Conservation (phyloP, 2,329 filamentous ascomycete species). For the Colletotrichum sp. region DNA sequence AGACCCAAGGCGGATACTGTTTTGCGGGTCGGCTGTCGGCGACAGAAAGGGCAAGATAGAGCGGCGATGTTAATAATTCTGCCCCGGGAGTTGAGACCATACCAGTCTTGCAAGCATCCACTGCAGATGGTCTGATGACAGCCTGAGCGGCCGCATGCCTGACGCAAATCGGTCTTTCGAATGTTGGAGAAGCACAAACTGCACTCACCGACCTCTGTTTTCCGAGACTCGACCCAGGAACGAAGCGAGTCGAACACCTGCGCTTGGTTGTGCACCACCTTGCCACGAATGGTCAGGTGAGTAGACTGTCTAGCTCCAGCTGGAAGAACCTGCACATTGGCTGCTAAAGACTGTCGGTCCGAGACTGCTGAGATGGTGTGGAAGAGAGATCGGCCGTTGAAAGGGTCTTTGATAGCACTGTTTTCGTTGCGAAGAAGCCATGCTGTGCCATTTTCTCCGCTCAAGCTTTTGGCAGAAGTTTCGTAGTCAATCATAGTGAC, state of each 20-base stretch:
- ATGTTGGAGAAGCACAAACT: constrained; percentile 49
- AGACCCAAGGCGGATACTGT: constrained; percentile 42
- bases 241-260: constrained; percentile 38
- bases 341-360: constrained; percentile 36
- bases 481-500: constrained; percentile 41
- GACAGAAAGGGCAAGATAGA: constrained; percentile 55
- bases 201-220: constrained; percentile 43
- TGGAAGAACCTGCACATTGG: constrained; percentile 42
- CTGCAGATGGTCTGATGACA: constrained; percentile 49
- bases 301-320: neutral
- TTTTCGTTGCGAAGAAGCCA: constrained; percentile 51
- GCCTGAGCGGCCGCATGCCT: constrained; percentile 49
- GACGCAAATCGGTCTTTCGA: constrained; percentile 39
- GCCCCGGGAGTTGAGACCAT: constrained; percentile 48
- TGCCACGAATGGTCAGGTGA: constrained; percentile 38
- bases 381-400: constrained; percentile 46
- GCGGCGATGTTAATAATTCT: constrained; percentile 52
- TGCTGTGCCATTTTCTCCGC: constrained; percentile 42
- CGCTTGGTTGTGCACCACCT: constrained; percentile 45
- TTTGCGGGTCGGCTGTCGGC: constrained; percentile 43
- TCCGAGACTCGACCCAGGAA: constrained; percentile 40
- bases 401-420: constrained; percentile 36
- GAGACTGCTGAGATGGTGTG: constrained; percentile 36
- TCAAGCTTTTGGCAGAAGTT: constrained; percentile 40
- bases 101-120: constrained; percentile 47